Conservation (phyloP, 2,329 filamentous ascomycete species). For the Fusarium proliferatum region DNA sequence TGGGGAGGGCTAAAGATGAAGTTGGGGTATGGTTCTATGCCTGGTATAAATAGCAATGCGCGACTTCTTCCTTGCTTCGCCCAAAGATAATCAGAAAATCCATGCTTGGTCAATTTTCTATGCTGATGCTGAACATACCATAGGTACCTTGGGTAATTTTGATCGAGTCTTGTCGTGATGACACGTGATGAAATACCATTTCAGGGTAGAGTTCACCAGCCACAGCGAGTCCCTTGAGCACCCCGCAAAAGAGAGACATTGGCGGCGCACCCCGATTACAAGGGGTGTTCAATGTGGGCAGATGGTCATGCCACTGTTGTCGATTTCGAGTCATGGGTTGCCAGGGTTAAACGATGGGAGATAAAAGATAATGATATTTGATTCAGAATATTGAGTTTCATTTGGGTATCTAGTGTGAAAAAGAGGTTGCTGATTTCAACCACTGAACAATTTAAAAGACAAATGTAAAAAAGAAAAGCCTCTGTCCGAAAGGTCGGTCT, state of each 20-base stretch:
- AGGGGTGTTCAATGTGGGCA: slow-evolving; percentile 31
- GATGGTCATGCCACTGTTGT: slow-evolving; percentile 43
- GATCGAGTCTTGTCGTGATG: neutral
- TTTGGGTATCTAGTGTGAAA: slow-evolving; percentile 37
- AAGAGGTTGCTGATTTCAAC: slow-evolving; percentile 12
- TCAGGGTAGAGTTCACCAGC: slow-evolving; percentile 18
- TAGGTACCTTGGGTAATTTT: no score
- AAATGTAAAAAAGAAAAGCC: neutral
- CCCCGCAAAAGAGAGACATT: slow-evolving; percentile 5
- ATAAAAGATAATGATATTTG: neutral
- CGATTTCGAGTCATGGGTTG: slow-evolving; percentile 17
- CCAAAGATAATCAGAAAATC: neutral
- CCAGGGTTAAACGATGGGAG: slow-evolving; percentile 7
- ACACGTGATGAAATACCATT: neutral
- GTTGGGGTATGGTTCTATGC: neutral
- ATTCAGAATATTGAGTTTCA: slow-evolving; percentile 10
- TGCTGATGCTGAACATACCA: neutral
- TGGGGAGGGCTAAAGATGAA: neutral
- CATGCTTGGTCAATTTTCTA: neutral
- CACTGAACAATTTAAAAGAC: slow-evolving; percentile 9
- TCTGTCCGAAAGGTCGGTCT: neutral
- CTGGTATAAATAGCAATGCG: neutral
- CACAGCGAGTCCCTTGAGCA: slow-evolving; percentile 8
- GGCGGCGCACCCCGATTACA: slow-evolving; percentile 37
- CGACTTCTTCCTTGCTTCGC: neutral